Conservation (phyloP, 208 protist genomes). For the Lotmaria passim region DNA sequence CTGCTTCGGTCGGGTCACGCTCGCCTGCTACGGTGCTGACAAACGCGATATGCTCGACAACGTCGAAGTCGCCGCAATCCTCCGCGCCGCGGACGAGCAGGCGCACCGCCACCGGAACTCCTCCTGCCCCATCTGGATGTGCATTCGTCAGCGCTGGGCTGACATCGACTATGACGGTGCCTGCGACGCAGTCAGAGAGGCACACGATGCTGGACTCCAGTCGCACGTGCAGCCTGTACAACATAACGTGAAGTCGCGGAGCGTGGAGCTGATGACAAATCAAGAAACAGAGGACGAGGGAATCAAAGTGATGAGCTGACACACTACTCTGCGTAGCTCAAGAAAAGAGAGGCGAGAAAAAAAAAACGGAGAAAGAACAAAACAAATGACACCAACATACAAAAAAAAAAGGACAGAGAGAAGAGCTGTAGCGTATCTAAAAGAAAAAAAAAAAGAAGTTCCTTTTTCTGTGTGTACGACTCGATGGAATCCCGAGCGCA, state of each 20-base stretch:
- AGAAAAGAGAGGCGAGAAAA: slow-evolving; percentile 1
- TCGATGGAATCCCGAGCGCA: too few species aligned
- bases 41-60: not conserved
- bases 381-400: not conserved
- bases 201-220: slow-evolving; percentile 1
- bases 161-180: slow-evolving; percentile 2
- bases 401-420: too few species aligned
- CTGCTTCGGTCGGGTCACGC: not conserved
- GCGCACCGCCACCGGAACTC: not conserved
- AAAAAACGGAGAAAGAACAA: not conserved
- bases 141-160: not conserved
- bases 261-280: not conserved
- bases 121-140: not conserved
- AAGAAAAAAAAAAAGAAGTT: too few species aligned
- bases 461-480: too few species aligned
- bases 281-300: slow-evolving; percentile 10
- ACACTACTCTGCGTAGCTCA: too few species aligned
- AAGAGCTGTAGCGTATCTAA: too few species aligned
- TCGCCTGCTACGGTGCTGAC: not conserved
- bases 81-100: slow-evolving; percentile 15
- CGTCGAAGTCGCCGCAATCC: not conserved
- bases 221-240: slow-evolving; percentile 6
- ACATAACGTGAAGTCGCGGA: not conserved
- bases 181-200: slow-evolving; percentile 5
- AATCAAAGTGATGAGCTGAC: not conserved